Evolutionary conservation across 495 filamentous ascomycete species (phyloP), one percentile per base, ranked within the genome.

Genomic region (Penicillium alfredii): DNA sequence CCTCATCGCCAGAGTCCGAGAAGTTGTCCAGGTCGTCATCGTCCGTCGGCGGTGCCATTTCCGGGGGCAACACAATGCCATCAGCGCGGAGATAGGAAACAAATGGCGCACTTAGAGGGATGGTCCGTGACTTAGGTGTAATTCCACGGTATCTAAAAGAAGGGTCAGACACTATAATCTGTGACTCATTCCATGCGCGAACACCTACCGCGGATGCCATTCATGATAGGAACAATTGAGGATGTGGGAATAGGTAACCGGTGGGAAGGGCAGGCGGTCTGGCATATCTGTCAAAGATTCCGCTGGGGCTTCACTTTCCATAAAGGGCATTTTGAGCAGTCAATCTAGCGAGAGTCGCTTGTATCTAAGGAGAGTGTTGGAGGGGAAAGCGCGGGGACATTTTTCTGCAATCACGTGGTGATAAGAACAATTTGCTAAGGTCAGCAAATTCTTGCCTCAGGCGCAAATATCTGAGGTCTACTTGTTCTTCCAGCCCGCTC

Each of bases 201-300:
- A 14, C 30, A 10, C 40, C 28, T 42, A 69, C 74, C 35, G 78
- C 38, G 82, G 73, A 47, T 94, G 83, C 92, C 92, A 98, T 40
- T 73, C 74, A 60, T 94, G 83, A 59, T 88, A 96, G 23, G 92
- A 92, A 64, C 92, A 98, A 59, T 96, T 78, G 22, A 94, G 62
- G 48, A 98, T 93, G 51, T 98, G 92, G 16, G 80, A 75, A 48
- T 80, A 77, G 4, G 79, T 84, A 27, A 95, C 73, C 2, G 87
- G 86, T 9, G 84, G 82, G 49, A 97, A 97, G 23, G 77, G 83
- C 17, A 86, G 74, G 21, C 60, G 62, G 19, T 55, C 51, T 2
- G 48, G 55, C 4, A 48, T 34, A 14, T 54, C 54, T 7, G 42
- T 36, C 0, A n/a, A n/a, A n/a, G 46, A 30, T 7, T 42, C 59